phyloP scores from a whole-genome alignment of 768 basidiomycete species.

The Agrocybe praecox region DNA sequence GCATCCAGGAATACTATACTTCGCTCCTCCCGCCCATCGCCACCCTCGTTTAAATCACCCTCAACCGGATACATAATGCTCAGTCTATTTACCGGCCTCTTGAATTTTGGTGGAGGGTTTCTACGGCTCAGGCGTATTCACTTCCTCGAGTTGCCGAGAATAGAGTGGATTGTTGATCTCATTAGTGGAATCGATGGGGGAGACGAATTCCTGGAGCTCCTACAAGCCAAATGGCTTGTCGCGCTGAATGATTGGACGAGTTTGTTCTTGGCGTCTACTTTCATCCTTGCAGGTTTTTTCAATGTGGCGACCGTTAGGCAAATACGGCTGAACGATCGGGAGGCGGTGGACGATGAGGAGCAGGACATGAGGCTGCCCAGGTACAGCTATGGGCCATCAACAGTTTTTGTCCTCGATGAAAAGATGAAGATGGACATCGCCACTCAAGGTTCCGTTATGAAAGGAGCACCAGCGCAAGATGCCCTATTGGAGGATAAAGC shows the following conservation, averaged over 20 bases:
- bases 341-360: constrained; percentile 6
- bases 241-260: constrained; percentile 25
- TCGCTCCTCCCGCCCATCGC: not conserved
- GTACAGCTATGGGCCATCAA: not conserved
- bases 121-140: constrained; percentile 19
- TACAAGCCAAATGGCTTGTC: constrained; percentile 19
- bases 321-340: constrained; percentile 12
- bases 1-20: constrained; percentile 8
- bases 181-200: constrained; percentile 2
- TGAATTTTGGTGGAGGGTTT: constrained; percentile 17
- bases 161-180: constrained; percentile 11
- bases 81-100: constrained; percentile 16
- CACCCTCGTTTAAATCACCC: constrained; percentile 2
- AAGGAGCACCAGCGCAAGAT: not conserved
- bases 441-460: not conserved
- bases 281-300: constrained; percentile 19
- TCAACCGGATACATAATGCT: constrained; percentile 18
- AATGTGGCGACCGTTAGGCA: constrained; percentile 23
- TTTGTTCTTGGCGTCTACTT: constrained; percentile 17
- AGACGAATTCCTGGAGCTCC: constrained; percentile 11
- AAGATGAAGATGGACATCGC: not conserved
- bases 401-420: not conserved
- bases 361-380: constrained; percentile 1
- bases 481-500: not conserved
- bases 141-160: constrained; percentile 18